Base-by-base conservation (phyloP, 2,329 filamentous ascomycete genomes). In the Aspergillus clavatus region DNA sequence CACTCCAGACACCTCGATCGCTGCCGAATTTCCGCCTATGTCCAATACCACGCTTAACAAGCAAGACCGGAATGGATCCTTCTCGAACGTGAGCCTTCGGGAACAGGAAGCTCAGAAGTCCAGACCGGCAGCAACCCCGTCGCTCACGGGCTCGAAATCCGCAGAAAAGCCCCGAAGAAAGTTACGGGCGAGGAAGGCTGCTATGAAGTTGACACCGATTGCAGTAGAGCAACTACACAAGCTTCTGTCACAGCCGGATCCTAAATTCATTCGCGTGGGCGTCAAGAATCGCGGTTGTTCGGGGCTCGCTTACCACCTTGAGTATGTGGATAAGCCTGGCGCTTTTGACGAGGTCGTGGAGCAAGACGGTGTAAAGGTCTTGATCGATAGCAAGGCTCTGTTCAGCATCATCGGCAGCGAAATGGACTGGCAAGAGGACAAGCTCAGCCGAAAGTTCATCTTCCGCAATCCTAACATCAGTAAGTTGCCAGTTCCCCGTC, bases 361-460 rank as follows among this genome's bases (percentile, higher is more conserved):
- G 64, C 93, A 98, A 66, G 93, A 97, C 60, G 93, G 91, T 0
- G 91, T 98, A 46, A 91, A 87, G 70, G 91, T 98, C 26, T 68
- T 97, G 65, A 93, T 98, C 46, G 93, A 98, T 68, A 95, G 88
- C 76, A 97, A 96, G 74, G 93, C 93, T 33, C 73, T 98, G 40
- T 90, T 98, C 66, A 97, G 91, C 69, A 97, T 98, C 43, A 96
- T 98, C 59, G 93, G 93, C 4, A 95, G 87, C 63, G 91, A 97
- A 72, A 98, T 98, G 93, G 93, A 98, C 64, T 98, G 91, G 90
- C 78, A 91, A 8, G 90, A 97, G 71, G 93, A 97, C 60, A 95
- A 95, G 73, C 72, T 98, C 53, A 95, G 86, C 66, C 81, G 90
- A 69, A 79, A 87, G 54, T 98, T 98, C 68, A 83, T 95, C 40